These are phyloP conservation scores for Tagetes patula DNA, from an alignment of 129 eudicot genomes.

Conservation along the genomic window DNA sequence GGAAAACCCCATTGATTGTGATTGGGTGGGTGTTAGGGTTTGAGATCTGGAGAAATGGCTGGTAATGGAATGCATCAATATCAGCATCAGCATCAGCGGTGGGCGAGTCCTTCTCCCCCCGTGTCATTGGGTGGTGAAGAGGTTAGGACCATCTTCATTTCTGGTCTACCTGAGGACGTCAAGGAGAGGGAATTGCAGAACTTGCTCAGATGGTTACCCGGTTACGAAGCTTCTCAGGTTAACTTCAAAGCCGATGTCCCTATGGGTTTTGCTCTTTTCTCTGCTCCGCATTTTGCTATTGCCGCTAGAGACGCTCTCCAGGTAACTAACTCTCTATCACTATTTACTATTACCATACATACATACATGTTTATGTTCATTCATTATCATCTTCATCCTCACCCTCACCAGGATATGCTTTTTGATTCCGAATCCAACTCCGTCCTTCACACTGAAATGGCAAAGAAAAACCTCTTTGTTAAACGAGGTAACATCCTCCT, in stretches of 20 bases:
- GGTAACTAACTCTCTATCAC: slow-evolving; percentile 32
- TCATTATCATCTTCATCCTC: not conserved
- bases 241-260: slow-evolving; percentile 90
- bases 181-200: slow-evolving; percentile 93
- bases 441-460: slow-evolving; percentile 89
- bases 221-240: slow-evolving; percentile 94
- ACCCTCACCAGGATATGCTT: slow-evolving; percentile 54
- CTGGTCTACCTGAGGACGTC: slow-evolving; percentile 92
- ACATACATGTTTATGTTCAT: not conserved
- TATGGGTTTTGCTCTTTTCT: slow-evolving; percentile 84
- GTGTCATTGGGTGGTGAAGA: slow-evolving; percentile 62
- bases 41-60: slow-evolving; percentile 17
- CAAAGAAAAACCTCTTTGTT: slow-evolving; percentile 90
- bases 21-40: not conserved
- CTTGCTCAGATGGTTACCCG: slow-evolving; percentile 87
- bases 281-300: slow-evolving; percentile 71
- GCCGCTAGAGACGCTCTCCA: slow-evolving; percentile 91
- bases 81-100: slow-evolving; percentile 64
- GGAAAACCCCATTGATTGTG: too few species aligned
- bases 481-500: slow-evolving; percentile 55
- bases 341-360: not conserved
- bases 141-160: slow-evolving; percentile 84
- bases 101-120: slow-evolving; percentile 50
- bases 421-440: slow-evolving; percentile 88
- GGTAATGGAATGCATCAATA: slow-evolving; percentile 17